Percentiles rank a stretch among this genome's conserved stretches.
Evolutionary conservation across 306 rosid genomes (phyloP).

Genomic region (Aeschynomene evenia): DNA sequence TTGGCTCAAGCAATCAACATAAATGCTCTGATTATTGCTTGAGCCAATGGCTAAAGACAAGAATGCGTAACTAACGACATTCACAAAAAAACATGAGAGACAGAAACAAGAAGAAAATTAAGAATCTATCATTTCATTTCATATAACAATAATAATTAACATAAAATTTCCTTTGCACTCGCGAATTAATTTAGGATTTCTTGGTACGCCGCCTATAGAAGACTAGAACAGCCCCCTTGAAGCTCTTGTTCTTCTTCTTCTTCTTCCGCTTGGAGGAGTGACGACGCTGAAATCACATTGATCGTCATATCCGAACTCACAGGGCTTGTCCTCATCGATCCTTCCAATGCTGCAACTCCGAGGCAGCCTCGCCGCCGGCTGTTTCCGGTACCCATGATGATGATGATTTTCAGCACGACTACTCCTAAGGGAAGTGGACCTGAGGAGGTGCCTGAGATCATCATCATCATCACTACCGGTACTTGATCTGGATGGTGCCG

Average conservation of each 20-base stretch:
- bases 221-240: background rate
- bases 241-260: background rate
- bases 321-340: constrained; percentile 59
- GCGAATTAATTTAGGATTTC: too few relatives aligned
- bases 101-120: background rate
- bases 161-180: background rate
- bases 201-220: too few relatives aligned
- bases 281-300: constrained; percentile 12
- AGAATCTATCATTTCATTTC: background rate
- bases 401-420: too few relatives aligned
- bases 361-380: background rate
- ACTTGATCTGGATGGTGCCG: background rate
- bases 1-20: background rate
- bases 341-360: constrained; percentile 53
- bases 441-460: constrained; percentile 40
- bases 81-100: background rate
- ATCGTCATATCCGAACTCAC: constrained; percentile 44
- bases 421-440: constrained; percentile 27
- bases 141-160: background rate
- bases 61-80: background rate
- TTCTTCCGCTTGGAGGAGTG: constrained; percentile 55
- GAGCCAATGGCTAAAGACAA: background rate
- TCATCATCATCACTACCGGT: background rate
- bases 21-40: too few relatives aligned
- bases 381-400: background rate